Evolutionary conservation across 2,329 filamentous ascomycete genomes (phyloP), one percentile per base, ranked within the genome.

Genomic region (Cryphonectria carpinicola): DNA sequence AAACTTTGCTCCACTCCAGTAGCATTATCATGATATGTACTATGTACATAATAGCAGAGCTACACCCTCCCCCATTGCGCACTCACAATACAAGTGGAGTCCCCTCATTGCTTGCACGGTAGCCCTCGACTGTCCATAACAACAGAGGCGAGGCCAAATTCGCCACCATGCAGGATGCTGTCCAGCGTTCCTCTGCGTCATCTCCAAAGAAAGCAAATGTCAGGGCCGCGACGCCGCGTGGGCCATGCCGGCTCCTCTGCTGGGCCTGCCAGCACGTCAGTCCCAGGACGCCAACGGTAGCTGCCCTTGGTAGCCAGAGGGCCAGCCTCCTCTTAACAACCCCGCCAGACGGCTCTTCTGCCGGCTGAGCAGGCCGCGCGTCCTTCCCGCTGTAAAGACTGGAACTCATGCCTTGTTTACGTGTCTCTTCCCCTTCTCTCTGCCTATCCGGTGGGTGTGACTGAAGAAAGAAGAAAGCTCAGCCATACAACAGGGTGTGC

Each of bases 71-170:
- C 3, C 1, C 8, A 0, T 2, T 11, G 6, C 14, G 10, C 14
- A 68, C 71, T 66, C 37, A 72, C 71, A 72, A 7, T 32, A 35
- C 39, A 10, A 65, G 37, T 8, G 39, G 52, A n/a, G 37, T 58
- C 37, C 32, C 54, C 11, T 39, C 35, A 17, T 46, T 54, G 17
- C 35, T 61, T 19, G 3, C 17, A 4, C 68, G 68, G n/a, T 54
- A 63, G 5, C 56, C 58, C 49, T 72, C 71, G 13, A 71, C 19
- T 14, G 71, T 71, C 71, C 71, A 70, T 49, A 72, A 66, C 46
- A 72, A 49, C 17, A 71, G 25, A n/a, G 71, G 71, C 49, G 71
- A 70, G 41, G 61, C 46, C 65, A 68, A 22, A 49, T 67, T 68
- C 28, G 32, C 60, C 19, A 66, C 65, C 17, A 64, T 43, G 25